A percentile compares a stretch with the other conserved stretches of the same genome.
phyloP scores from a whole-genome alignment of 83 land plant species.

The Picea abies region DNA sequence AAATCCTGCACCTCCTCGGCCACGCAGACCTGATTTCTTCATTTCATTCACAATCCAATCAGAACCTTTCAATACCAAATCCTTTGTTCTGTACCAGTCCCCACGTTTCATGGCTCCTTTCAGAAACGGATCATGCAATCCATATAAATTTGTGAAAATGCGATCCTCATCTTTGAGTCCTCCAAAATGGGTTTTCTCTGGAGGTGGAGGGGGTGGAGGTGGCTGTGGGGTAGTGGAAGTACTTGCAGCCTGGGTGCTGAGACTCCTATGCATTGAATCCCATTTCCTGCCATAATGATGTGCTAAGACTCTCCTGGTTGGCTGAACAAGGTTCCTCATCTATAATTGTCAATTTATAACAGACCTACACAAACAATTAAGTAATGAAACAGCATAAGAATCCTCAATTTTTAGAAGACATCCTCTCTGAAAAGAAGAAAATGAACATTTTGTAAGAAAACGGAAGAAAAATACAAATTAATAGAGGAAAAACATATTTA shows the following conservation, averaged over 20 bases:
- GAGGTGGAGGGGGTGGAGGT: slow-evolving; percentile 89
- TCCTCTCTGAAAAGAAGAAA: too few species aligned
- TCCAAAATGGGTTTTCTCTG: slow-evolving; percentile 92
- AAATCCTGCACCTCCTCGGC: slow-evolving; percentile 96
- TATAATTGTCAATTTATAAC: too few species aligned
- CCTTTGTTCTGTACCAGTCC: slow-evolving; percentile 94
- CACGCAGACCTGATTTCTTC: slow-evolving; percentile 91
- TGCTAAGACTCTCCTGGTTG: background rate
- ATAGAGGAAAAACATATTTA: too few species aligned
- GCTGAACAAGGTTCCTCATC: slow-evolving; percentile 18
- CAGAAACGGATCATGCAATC: slow-evolving; percentile 85
- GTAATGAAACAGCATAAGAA: too few species aligned
- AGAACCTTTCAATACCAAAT: slow-evolving; percentile 82
- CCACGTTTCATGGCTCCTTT: slow-evolving; percentile 87
- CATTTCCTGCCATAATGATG: slow-evolving; percentile 12
- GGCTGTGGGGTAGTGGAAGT: slow-evolving; percentile 60
- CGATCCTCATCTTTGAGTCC: slow-evolving; percentile 89
- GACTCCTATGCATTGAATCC: slow-evolving; percentile 24
- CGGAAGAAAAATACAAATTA: too few species aligned
- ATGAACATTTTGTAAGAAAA: too few species aligned
- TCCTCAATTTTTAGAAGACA: too few species aligned
- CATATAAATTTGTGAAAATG: slow-evolving; percentile 90
- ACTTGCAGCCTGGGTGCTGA: slow-evolving; percentile 67
- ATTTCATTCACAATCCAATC: slow-evolving; percentile 98
- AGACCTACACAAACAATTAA: too few species aligned